These are phyloP conservation scores for Haplosporangium sp. DNA, from an alignment of 371 early-diverging fungal species.

Conservation along the genomic window DNA sequence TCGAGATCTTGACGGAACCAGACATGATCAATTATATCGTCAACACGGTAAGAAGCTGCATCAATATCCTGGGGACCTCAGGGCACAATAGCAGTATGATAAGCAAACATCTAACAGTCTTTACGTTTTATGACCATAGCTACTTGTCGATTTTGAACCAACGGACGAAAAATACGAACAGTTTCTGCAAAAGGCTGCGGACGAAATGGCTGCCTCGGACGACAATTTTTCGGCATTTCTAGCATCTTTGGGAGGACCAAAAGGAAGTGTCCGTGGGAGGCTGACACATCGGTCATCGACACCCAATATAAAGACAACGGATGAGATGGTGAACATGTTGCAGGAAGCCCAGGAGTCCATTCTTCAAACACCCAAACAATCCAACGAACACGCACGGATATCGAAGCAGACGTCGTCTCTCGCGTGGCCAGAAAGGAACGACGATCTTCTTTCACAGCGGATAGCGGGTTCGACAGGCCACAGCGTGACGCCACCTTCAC, in stretches of 20 bases:
- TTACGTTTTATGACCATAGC: conserved; percentile 8
- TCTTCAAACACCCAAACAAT: conserved; percentile 11
- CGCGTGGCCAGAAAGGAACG: conserved; percentile 30
- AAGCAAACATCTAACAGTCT: neutral
- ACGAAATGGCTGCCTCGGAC: conserved; percentile 27
- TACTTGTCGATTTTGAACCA: conserved; percentile 39
- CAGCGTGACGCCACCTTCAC: neutral
- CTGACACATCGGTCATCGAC: conserved; percentile 46
- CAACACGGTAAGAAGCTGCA: conserved; percentile 59
- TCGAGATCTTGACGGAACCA: conserved; percentile 65
- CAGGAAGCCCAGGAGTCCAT: conserved; percentile 47
- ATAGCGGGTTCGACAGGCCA: conserved; percentile 1
- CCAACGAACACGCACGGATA: neutral
- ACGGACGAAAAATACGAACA: conserved; percentile 47
- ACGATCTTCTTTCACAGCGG: conserved; percentile 15
- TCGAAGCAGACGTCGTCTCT: conserved; percentile 6
- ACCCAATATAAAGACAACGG: conserved; percentile 48
- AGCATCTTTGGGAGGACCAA: conserved; percentile 14
- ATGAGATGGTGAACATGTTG: conserved; percentile 48
- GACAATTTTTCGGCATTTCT: conserved; percentile 38
- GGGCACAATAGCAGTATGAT: too few relatives aligned
- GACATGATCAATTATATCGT: conserved; percentile 69
- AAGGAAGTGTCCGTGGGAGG: conserved; percentile 10
- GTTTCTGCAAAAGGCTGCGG: conserved; percentile 41
- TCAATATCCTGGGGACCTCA: neutral